Base-by-base conservation (phyloP, 352 stramenopile species). In the Saprolegnia parasitica region DNA sequence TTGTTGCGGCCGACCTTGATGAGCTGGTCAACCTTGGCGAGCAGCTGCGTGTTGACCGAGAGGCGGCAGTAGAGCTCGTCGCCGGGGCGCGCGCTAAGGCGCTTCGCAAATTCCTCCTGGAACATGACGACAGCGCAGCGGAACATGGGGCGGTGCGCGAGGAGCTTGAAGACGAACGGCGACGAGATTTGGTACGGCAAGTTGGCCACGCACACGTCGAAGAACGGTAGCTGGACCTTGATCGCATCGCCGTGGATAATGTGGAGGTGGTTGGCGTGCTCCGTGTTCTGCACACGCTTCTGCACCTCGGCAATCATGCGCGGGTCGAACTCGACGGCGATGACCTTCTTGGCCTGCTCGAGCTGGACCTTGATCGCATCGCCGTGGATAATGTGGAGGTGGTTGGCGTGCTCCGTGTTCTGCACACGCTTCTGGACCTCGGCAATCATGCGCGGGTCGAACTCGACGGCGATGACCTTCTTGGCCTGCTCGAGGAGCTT, bases 51-150 rank as follows among this genome's bases (percentile, higher is more conserved):
- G 84, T 99, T 99, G 15, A 99, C 98, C 42, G 91, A 98, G 50
- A 99, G 79, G 54, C 97, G 90, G 79, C 97, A 99, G 82, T 99
- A 99, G 47, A 99, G 76, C 42, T 97, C 90, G 73, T 99, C 96
- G 29, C 96, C 96, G 0, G 97, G 96, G 73, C 92, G 86, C 66
- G 97, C 97, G 49, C 94, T 98, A n/a, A 99, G 78, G 15, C 98
- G 89, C 79, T 99, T 93, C 35, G 98, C 97, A 72, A 99, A 99
- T 76, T 99, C 97, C 65, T 98, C 90, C 73, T 98, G 97, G 77
- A 99, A 99, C 98, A 99, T 99, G 80, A 99, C 95, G 24, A 99
- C 97, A 13, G 98, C 97, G 73, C 94, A 99, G 56, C 97, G 93
- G 75, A 99, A 99, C 86, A 99, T 98, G 39, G 97, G 97, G 20